Evolutionary conservation across 1,284 basidiomycete genomes (phyloP), one percentile per base, ranked within the genome.

Genomic region (Takashimella koratensis): DNA sequence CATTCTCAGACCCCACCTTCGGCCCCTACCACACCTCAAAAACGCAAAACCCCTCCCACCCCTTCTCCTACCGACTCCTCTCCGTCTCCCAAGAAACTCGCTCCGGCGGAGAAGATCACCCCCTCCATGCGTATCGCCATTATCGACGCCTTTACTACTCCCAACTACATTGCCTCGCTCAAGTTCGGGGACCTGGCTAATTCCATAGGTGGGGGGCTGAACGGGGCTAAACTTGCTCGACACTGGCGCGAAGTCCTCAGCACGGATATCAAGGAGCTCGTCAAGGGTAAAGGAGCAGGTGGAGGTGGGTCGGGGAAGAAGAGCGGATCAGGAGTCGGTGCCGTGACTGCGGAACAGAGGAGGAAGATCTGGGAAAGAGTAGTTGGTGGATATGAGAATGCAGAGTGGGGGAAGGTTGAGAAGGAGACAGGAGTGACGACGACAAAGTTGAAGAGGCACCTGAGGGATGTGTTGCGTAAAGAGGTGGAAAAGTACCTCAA

Each of bases 161-260:
- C 64, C 1, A 24, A 22, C 3, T 69, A 54, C 53, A 39, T 50
- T 51, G 58, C 55, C 41, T 30, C 20, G 5, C 24, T 63, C 52
- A 48, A 57, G 21, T 60, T 58, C 51, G 51, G 47, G 19, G 41
- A 52, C 3, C 30, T 59, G 20, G 51, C 36, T 1, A 26, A 47
- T 19, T 27, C 45, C 6, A 40, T 42, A 12, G 45, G 50, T 22
- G 40, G 23, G 8, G 47, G 23, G 6, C 43, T 43, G 24, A 55
- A 45, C 0, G 21, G 42, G 21, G 23, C 49, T 13, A 66, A 65
- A 46, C 49, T 65, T 19, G 43, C 54, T 8, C 59, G 66, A 8
- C 68, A 70, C 54, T 68, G 68, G 66, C 63, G 62, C 43, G 60
- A 70, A 53, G 60, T 66, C 5, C 58, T 70, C 2, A 59, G 55